Evolutionary conservation across 768 basidiomycete species (phyloP), one percentile per base, ranked within the genome.

Genomic region (Leccinum disarticulatum): DNA sequence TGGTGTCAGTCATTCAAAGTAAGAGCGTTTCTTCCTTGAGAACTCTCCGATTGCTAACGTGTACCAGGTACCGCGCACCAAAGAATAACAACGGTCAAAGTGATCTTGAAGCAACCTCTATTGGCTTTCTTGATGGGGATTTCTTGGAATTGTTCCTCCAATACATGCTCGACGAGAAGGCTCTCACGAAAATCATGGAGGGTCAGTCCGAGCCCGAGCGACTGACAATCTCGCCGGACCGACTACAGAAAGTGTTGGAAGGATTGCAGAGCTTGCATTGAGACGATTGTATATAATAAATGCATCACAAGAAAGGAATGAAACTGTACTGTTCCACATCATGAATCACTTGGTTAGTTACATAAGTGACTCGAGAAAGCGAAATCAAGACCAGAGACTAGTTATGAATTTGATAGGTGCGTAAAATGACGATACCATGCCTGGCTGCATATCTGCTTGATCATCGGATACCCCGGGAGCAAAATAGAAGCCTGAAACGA

Each of bases 401-500:
- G 61, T 53, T 15, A 71, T 31, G 56, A 61, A 46, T n/a, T 35
- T 61, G 22, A 50, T 55, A 33, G 47, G 22, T 19, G 56, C 41
- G 25, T 50, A 47, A 47, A 61, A 17, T 9, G 60, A 57, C 6
- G 62, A 57, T 10, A 56, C 43, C 19, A 52, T 25, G 30, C 46
- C 52, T 8, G 62, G 8, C 14, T 28, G 30, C 27, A 68, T 36
- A 15, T 62, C 69, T 27, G 59, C 64, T 47, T 58, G 55, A 15
- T 72, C 69, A 22, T 63, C 64, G n/a, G 66, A 63, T 13, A 63
- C 55, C 28, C 72, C 71, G 13, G 92, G 91, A 2, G 93, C 95
- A 66, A 86, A 96, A 79, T 88, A 98, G 79, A 98, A 99, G 22
- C 97, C 97, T 31, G 92, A 84, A 36, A 84, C 74, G 35, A 99